Conservation (phyloP, 2,329 filamentous ascomycete species). For the Paraconiothyrium sp. region DNA sequence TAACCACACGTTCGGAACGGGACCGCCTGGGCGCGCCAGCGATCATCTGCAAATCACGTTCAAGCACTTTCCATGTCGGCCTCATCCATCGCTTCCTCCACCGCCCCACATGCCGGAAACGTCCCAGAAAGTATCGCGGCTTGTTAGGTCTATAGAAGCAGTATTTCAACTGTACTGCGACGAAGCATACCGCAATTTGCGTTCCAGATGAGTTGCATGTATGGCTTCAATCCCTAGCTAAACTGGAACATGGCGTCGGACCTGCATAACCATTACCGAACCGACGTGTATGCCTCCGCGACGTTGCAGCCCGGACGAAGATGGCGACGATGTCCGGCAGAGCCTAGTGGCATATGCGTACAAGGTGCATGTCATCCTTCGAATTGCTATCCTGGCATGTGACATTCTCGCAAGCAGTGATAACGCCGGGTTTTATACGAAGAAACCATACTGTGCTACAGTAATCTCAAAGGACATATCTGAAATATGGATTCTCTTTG, state of each 20-base stretch:
- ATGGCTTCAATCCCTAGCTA: neutral
- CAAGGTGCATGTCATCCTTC: neutral
- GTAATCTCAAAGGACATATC: constrained; percentile 57
- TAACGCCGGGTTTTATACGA: neutral
- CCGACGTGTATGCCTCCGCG: neutral
- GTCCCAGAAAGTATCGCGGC: neutral
- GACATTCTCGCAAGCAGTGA: neutral
- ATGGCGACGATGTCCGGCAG: neutral
- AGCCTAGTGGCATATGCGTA: neutral
- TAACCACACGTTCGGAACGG: constrained; percentile 12
- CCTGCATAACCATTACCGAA: neutral
- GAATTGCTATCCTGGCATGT: neutral
- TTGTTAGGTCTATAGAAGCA: too few species aligned
- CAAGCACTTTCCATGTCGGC: neutral
- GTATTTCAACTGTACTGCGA: too few species aligned
- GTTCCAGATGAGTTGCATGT: too few species aligned
- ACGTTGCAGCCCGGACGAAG: neutral
- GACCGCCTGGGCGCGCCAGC: constrained; percentile 10
- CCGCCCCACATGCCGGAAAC: neutral
- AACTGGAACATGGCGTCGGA: neutral
- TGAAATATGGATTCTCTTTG: constrained; percentile 65
- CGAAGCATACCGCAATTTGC: too few species aligned
- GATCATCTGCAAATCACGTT: neutral
- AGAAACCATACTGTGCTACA: too few species aligned
- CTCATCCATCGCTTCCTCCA: neutral